These are phyloP conservation scores for Capsella bursapastoris DNA, from an alignment of 345 rosid genomes.

Conservation along the genomic window DNA sequence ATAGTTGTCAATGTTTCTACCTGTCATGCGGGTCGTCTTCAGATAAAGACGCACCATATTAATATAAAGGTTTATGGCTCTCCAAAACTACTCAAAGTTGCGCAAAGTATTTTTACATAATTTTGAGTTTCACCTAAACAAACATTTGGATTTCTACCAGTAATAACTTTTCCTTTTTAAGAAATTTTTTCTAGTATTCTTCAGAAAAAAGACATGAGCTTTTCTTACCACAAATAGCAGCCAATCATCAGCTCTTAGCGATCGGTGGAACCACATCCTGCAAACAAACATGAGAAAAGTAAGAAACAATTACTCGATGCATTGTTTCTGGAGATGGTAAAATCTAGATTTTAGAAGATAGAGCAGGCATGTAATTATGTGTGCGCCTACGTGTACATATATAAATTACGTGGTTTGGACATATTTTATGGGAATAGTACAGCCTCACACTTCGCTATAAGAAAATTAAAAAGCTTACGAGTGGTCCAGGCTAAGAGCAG, in stretches of 20 bases:
- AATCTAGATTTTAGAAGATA: neutral
- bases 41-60: neutral
- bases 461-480: constrained; percentile 58
- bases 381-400: neutral
- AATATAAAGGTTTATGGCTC: neutral
- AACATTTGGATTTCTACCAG: neutral
- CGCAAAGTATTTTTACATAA: neutral
- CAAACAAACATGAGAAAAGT: constrained; percentile 1
- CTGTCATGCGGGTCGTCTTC: neutral
- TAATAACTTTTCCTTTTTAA: constrained; percentile 2
- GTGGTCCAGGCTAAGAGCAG: constrained; percentile 85
- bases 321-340: neutral
- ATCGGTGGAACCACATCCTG: constrained; percentile 95
- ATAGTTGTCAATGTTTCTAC: neutral
- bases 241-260: constrained; percentile 92
- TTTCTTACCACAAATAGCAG: constrained; percentile 70
- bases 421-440: neutral
- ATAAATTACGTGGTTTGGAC: neutral
- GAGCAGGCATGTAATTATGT: neutral
- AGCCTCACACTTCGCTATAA: constrained; percentile 14
- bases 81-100: constrained; percentile 9
- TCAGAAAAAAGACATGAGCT: constrained; percentile 9
- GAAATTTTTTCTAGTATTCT: neutral
- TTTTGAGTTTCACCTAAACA: constrained; percentile 15
- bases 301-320: neutral